Conservation (phyloP, 2,329 filamentous ascomycete genomes). For the Nothomitra cinnamomea region DNA sequence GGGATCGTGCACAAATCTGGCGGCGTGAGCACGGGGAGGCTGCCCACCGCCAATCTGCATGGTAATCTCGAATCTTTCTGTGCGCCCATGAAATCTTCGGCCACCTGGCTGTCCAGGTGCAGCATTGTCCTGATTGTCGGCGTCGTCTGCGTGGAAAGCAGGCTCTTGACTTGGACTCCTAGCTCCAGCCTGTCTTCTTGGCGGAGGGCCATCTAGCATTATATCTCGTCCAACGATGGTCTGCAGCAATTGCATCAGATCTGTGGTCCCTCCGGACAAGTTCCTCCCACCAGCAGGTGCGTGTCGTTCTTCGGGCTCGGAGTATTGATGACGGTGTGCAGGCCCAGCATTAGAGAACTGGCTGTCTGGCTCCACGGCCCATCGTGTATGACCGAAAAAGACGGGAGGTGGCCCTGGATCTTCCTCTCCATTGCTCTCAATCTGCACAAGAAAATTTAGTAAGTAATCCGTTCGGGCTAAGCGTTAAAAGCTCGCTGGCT, state of each 20-base stretch:
- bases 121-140: neutral
- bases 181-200: neutral
- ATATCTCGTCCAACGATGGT: no score
- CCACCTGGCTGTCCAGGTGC: neutral
- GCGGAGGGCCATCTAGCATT: neutral
- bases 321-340: no score
- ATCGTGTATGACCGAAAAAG: neutral
- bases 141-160: neutral
- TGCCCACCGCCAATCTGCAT: neutral
- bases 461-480: no score
- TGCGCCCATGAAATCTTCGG: neutral
- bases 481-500: no score
- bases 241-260: no score
- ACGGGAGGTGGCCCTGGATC: neutral
- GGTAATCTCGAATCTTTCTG: neutral
- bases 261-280: no score
- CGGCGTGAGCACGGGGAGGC: neutral
- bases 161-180: neutral
- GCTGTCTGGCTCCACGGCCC: neutral
- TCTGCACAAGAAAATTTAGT: neutral
- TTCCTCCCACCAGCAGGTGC: no score
- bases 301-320: no score
- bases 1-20: constrained; percentile 1
- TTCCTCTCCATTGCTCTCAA: neutral
- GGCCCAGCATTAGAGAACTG: no score